Percentiles rank a stretch among this genome's conserved stretches.
These are phyloP conservation scores for Aspergillus indologenus DNA, from an alignment of 495 filamentous ascomycete species.

Conservation along the genomic window DNA sequence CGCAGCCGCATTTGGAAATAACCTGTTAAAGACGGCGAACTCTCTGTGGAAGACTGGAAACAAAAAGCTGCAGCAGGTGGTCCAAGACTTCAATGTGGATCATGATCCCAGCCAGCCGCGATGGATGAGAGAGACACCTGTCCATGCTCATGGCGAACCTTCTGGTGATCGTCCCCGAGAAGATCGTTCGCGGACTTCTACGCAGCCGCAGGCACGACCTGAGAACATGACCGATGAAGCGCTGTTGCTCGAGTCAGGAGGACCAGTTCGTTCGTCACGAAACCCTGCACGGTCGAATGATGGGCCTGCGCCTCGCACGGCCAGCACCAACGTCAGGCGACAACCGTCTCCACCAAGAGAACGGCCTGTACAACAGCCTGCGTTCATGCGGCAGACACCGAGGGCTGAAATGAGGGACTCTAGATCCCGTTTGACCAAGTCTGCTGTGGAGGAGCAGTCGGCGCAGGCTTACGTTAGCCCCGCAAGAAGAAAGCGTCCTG, in stretches of 20 bases:
- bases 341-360: constrained; percentile 42
- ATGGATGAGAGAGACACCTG: constrained; percentile 79
- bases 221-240: constrained; percentile 78
- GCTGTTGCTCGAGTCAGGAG: constrained; percentile 72
- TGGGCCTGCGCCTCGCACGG: constrained; percentile 19
- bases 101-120: constrained; percentile 81
- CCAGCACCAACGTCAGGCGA: constrained; percentile 33
- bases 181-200: constrained; percentile 17
- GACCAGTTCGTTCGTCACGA: constrained; percentile 37
- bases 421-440: constrained; percentile 61
- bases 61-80: constrained; percentile 92
- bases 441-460: constrained; percentile 75
- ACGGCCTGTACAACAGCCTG: constrained; percentile 30
- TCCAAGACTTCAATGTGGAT: constrained; percentile 83
- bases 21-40: constrained; percentile 88
- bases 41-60: constrained; percentile 90
- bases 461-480: constrained; percentile 87
- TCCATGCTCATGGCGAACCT: constrained; percentile 30
- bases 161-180: constrained; percentile 7
- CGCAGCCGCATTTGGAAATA: constrained; percentile 78
- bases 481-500: constrained; percentile 70
- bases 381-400: constrained; percentile 42
- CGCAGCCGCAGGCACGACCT: constrained; percentile 25
- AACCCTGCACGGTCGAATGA: constrained; percentile 22
- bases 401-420: constrained; percentile 45